Percentiles rank a stretch among this genome's conserved stretches.
Conservation (phyloP, 805 yeast genomes). For the Candida methanosorbosa region DNA sequence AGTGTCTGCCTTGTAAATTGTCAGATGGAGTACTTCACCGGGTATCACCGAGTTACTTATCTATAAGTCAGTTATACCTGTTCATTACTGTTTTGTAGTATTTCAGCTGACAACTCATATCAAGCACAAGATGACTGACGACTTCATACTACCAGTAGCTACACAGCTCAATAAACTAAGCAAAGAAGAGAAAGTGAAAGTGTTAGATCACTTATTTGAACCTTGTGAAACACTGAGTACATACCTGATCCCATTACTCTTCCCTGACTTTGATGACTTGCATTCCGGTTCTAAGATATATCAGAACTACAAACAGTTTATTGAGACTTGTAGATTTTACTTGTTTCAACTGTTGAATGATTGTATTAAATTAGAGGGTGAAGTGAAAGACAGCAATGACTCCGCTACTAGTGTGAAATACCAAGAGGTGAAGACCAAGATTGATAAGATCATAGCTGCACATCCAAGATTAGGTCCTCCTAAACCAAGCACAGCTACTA, state of each 20-base stretch:
- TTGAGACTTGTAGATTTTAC: conserved; percentile 4
- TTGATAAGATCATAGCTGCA: conserved; percentile 62
- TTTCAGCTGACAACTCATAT: too few relatives aligned
- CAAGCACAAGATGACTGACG: too few relatives aligned
- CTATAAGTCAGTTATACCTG: too few relatives aligned
- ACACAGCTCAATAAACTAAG: conserved; percentile 13
- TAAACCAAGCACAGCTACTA: conserved; percentile 8
- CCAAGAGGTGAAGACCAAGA: background rate
- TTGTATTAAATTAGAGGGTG: too few relatives aligned
- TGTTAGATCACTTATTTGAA: conserved; percentile 55
- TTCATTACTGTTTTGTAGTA: too few relatives aligned
- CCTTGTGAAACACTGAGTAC: conserved; percentile 43
- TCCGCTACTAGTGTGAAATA: background rate
- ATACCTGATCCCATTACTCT: conserved; percentile 23
- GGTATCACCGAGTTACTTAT: too few relatives aligned
- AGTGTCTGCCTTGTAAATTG: too few relatives aligned
- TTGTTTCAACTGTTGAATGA: conserved; percentile 21
- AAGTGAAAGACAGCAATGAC: too few relatives aligned
- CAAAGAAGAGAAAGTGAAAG: conserved; percentile 22
- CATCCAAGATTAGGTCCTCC: conserved; percentile 85
- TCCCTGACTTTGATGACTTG: conserved; percentile 8
- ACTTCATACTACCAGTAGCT: conserved; percentile 22
- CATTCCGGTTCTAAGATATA: background rate
- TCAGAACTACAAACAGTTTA: conserved; percentile 16
- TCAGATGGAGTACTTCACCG: too few relatives aligned